phyloP scores from a whole-genome alignment of 1,284 basidiomycete genomes.

The Cerrena zonata region DNA sequence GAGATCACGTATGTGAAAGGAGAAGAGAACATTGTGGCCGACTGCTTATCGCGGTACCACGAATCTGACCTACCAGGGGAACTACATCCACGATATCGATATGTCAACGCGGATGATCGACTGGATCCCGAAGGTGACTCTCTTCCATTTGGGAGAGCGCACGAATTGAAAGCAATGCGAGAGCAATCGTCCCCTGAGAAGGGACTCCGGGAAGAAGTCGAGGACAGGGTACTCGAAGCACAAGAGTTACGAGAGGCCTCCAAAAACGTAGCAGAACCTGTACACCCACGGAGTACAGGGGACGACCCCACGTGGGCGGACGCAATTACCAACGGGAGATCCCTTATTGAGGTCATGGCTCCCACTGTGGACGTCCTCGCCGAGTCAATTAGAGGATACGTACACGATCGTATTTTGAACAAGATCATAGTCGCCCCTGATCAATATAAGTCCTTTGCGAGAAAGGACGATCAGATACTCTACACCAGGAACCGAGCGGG shows the following conservation, averaged over 20 bases:
- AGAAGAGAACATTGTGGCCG: constrained; percentile 27
- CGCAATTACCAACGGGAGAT: not conserved
- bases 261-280: not conserved
- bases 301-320: not conserved
- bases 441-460: too few relatives aligned
- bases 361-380: too few relatives aligned
- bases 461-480: too few relatives aligned
- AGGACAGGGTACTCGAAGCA: not conserved
- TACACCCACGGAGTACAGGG: not conserved
- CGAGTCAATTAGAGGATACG: too few relatives aligned
- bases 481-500: too few relatives aligned
- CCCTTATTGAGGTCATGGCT: not conserved
- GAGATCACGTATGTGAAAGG: too few relatives aligned
- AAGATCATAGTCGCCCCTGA: too few relatives aligned
- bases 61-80: constrained; percentile 15
- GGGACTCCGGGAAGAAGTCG: not conserved
- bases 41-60: too few relatives aligned
- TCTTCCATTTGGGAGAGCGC: not conserved
- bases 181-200: not conserved
- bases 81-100: constrained; percentile 17
- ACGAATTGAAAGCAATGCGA: not conserved
- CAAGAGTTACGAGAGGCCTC: not conserved
- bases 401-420: too few relatives aligned
- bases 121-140: constrained; percentile 17
- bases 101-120: constrained; percentile 24